These are phyloP conservation scores for Haplosporangium sp. DNA, from an alignment of 371 early-diverging fungal species.

Conservation along the genomic window DNA sequence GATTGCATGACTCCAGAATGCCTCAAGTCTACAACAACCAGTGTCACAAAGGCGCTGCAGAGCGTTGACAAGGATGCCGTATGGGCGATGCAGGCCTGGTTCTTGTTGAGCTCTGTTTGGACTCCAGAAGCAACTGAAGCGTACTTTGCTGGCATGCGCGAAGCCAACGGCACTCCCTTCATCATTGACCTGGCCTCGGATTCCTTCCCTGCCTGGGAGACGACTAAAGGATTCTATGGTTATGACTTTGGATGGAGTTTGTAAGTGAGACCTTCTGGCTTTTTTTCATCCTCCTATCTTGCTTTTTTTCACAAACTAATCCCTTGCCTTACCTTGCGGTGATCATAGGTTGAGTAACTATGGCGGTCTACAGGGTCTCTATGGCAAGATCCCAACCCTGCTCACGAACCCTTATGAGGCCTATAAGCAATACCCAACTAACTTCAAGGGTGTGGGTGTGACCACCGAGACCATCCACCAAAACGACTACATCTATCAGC, in stretches of 20 bases:
- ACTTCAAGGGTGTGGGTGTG: slow-evolving; percentile 39
- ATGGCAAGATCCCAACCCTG: slow-evolving; percentile 18
- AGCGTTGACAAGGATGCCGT: slow-evolving; percentile 33
- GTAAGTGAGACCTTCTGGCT: slow-evolving; percentile 18
- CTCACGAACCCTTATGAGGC: slow-evolving; percentile 15
- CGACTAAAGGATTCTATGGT: slow-evolving; percentile 33
- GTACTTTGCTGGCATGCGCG: slow-evolving; percentile 36
- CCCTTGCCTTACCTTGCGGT: background rate
- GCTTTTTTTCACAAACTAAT: background rate
- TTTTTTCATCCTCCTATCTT: background rate
- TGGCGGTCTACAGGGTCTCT: slow-evolving; percentile 45
- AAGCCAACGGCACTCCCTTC: slow-evolving; percentile 23
- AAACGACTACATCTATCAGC: slow-evolving; percentile 45
- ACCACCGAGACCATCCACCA: slow-evolving; percentile 45
- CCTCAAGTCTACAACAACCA: slow-evolving; percentile 17
- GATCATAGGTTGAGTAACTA: slow-evolving; percentile 34
- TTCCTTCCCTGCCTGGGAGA: slow-evolving; percentile 20
- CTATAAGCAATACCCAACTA: slow-evolving; percentile 19
- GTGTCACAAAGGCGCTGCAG: slow-evolving; percentile 35
- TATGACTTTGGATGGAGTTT: slow-evolving; percentile 44
- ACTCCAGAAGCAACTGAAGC: slow-evolving; percentile 22
- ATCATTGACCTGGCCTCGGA: slow-evolving; percentile 43
- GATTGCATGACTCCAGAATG: slow-evolving; percentile 36
- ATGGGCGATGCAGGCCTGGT: slow-evolving; percentile 54
- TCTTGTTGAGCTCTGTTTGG: slow-evolving; percentile 31